Evolutionary conservation across 2,329 filamentous ascomycete species (phyloP), one percentile per base, ranked within the genome.

Genomic region (Diaporthe sp.): DNA sequence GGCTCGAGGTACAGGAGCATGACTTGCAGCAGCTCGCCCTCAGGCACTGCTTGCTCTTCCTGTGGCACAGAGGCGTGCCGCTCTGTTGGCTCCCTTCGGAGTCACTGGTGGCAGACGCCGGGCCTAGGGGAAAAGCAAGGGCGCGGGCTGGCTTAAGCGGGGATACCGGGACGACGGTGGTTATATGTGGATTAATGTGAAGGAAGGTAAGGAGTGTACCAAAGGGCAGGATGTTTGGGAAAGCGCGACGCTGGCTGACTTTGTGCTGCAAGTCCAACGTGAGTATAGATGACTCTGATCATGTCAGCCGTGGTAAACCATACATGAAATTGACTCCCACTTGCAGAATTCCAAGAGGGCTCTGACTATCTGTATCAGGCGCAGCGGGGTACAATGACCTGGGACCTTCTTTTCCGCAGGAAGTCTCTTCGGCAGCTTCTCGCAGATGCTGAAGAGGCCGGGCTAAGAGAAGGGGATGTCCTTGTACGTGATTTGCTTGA

Each of bases 401-500:
- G 72, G 72, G 55, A 64, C n/a, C 64, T 70, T 10, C 42, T 47
- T 4, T 64, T 70, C 40, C 72, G 45, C 4, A 74, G 38, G 22
- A 70, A 35, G 28, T 70, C 45, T 3, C 72, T 74, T 22, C 42
- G 66, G 9, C 12, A 64, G 22, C 42, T 74, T 2, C 42, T 70
- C 13, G 15, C 0, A 9, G 47, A n/a, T 6, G 3, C 42, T 15
- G 25, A 45, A 35, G 33, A 57, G 2, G 12, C 12, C 17, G 55
- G 66, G 22, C 33, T 70, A 0, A 9, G 12, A 6, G 54, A 57
- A 19, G 13, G 22, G 17, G 72, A 61, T 30, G 33, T 74, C 6
- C 42, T 74, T 5, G 52, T 70, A 40, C 72, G 72, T 13, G 64
- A 74, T 42, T 15, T 74, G 17, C 38, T 55, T 50, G 42, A 70